A percentile compares a stretch with the other conserved stretches of the same genome.
phyloP scores from a whole-genome alignment of 2,329 filamentous ascomycete genomes.

The Ophiostoma perfectum region DNA sequence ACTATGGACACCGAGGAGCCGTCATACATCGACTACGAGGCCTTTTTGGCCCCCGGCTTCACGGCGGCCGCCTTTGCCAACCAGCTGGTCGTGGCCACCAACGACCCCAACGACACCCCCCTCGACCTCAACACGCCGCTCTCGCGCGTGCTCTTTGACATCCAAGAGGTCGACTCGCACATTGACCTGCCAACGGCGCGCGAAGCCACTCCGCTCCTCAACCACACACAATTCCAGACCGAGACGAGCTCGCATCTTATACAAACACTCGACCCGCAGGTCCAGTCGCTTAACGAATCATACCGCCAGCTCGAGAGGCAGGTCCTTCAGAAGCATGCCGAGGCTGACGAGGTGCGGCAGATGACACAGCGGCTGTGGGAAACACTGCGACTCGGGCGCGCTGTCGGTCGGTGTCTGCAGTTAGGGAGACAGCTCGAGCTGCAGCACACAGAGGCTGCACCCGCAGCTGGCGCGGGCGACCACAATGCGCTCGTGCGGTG shows the following conservation, averaged over 20 bases:
- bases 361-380: constrained; percentile 75
- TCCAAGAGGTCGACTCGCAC: constrained; percentile 93
- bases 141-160: constrained; percentile 89
- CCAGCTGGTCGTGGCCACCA: constrained; percentile 78
- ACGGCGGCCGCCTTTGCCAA: constrained; percentile 80
- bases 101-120: constrained; percentile 83
- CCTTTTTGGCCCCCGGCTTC: constrained; percentile 80
- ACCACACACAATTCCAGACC: constrained; percentile 69
- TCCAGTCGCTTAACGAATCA: constrained; percentile 73
- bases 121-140: constrained; percentile 92
- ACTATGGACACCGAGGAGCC: constrained; percentile 42
- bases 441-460: constrained; percentile 53
- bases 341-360: constrained; percentile 73
- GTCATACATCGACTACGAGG: constrained; percentile 94
- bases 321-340: constrained; percentile 77
- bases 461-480: constrained; percentile 40
- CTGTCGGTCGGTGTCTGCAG: constrained; percentile 71
- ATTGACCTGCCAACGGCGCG: constrained; percentile 86
- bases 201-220: constrained; percentile 72
- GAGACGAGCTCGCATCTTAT: constrained; percentile 68
- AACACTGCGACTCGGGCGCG: constrained; percentile 69
- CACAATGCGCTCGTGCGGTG: constrained; percentile 76
- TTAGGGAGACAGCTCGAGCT: constrained; percentile 81
- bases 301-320: constrained; percentile 83
- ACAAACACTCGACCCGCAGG: constrained; percentile 70